A percentile compares a stretch with the other conserved stretches of the same genome.
Conservation (phyloP, 305 asterid species). For the Coffea humblotiana region DNA sequence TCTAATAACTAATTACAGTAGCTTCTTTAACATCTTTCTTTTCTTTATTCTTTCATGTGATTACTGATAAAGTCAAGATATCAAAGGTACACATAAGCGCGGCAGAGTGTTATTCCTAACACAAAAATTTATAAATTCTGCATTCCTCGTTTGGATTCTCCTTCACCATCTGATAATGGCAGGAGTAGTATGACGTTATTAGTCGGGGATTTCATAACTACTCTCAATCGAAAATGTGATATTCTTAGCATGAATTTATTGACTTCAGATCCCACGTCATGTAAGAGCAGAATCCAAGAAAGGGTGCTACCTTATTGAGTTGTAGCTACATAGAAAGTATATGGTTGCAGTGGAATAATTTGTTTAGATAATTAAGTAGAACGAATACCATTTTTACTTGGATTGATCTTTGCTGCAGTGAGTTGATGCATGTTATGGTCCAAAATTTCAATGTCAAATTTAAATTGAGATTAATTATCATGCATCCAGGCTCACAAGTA, state of each 20-base stretch:
- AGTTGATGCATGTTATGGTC: too few species aligned
- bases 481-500: too few species aligned
- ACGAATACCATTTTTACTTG: neutral
- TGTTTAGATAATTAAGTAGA: too few species aligned
- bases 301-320: neutral
- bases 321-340: too few species aligned
- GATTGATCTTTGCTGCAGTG: too few species aligned
- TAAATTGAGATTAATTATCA: too few species aligned
- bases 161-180: neutral
- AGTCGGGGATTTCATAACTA: neutral
- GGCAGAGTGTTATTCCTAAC: neutral
- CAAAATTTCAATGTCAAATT: too few species aligned
- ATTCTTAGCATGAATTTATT: neutral
- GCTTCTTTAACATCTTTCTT: too few species aligned
- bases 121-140: neutral
- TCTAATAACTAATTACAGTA: too few species aligned
- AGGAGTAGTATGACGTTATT: too few species aligned
- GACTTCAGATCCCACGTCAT: neutral
- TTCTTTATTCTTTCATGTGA: neutral
- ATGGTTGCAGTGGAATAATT: neutral
- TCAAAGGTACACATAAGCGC: neutral
- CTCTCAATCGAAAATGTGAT: too few species aligned
- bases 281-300: too few species aligned
- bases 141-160: neutral
- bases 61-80: neutral